These are phyloP conservation scores for Sugiyamaella valdiviana DNA, from an alignment of 805 yeast species.

Conservation along the genomic window DNA sequence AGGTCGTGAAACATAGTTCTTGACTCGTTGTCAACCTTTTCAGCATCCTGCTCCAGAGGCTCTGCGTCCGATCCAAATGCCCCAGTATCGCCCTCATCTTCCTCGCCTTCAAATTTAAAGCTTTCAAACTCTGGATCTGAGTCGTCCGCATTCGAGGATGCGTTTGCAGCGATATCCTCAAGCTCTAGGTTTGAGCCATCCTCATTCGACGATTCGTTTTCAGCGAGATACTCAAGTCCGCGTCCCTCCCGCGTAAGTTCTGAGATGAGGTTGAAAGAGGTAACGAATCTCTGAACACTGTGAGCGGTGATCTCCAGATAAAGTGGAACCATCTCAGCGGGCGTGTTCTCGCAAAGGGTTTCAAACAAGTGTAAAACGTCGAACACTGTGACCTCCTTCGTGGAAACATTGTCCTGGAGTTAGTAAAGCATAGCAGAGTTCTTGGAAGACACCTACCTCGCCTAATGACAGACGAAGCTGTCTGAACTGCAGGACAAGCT, in stretches of 20 bases:
- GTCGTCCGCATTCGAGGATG: background rate
- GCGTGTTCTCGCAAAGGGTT: background rate
- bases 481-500: constrained; percentile 19
- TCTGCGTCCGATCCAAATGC: too few relatives aligned
- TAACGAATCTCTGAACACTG: background rate
- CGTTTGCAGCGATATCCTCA: too few relatives aligned
- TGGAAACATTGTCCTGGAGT: background rate
- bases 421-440: background rate
- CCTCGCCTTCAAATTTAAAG: too few relatives aligned
- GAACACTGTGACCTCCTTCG: background rate
- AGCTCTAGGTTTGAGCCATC: too few relatives aligned
- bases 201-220: background rate
- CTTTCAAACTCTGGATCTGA: too few relatives aligned
- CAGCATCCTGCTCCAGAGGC: too few relatives aligned
- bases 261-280: background rate
- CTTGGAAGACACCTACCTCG: constrained; percentile 14
- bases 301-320: background rate
- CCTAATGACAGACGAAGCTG: constrained; percentile 22
- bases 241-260: constrained; percentile 2
- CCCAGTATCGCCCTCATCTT: too few relatives aligned
- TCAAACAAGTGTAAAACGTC: constrained; percentile 1
- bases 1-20: too few relatives aligned
- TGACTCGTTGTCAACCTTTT: too few relatives aligned
- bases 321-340: background rate
- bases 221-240: background rate